Evolutionary conservation across 805 yeast species (phyloP).

Genomic region (Cyberlindnera sargentensis): DNA sequence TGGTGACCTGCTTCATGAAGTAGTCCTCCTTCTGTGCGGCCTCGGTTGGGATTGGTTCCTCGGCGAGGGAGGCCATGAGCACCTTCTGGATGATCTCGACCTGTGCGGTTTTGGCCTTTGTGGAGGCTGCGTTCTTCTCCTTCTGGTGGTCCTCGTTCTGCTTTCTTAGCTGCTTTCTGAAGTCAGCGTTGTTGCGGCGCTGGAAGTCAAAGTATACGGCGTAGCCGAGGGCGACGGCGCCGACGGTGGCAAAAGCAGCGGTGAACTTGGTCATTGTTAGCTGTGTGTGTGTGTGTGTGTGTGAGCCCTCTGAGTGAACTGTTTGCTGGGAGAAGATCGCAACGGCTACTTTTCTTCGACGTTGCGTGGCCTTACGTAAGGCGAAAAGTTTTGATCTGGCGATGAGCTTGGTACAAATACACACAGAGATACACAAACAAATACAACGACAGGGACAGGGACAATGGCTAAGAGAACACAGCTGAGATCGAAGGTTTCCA

Average conservation of each 20-base stretch:
- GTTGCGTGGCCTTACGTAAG: background rate
- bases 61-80: conserved; percentile 55
- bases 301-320: too few species aligned
- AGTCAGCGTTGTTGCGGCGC: conserved; percentile 76
- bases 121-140: conserved; percentile 44
- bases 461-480: conserved; percentile 34
- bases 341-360: background rate
- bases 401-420: background rate
- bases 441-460: background rate
- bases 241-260: conserved; percentile 29
- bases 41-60: conserved; percentile 71
- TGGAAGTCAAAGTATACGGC: conserved; percentile 86
- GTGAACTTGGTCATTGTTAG: conserved; percentile 20
- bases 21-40: conserved; percentile 63
- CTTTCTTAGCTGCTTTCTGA: conserved; percentile 70
- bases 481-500: conserved; percentile 28
- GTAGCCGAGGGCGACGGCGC: conserved; percentile 57
- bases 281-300: too few species aligned
- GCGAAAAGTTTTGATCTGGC: background rate
- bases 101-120: conserved; percentile 52
- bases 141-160: conserved; percentile 56
- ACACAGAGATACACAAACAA: too few species aligned
- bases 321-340: background rate
- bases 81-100: conserved; percentile 54
- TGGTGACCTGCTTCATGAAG: conserved; percentile 77